Base-by-base conservation (phyloP, 1,139 yeast species). In the Candida sp. region DNA sequence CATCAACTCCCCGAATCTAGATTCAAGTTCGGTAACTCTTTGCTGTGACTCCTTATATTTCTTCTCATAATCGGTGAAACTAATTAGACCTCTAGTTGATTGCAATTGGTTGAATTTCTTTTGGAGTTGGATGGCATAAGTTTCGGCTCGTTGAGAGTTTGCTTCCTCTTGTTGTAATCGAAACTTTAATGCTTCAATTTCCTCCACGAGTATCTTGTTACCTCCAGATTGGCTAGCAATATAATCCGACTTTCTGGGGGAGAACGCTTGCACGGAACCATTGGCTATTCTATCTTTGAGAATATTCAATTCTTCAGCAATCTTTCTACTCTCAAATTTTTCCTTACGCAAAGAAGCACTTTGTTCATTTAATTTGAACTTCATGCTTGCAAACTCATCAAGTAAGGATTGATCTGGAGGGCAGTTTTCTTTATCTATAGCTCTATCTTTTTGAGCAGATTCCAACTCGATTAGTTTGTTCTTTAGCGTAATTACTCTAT, bases 271-370 rank as follows among this genome's bases (percentile, higher is more conserved):
- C 41, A 54, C 42, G 36, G 66, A 54, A 45, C 64, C 63, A 32
- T 50, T 50, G 36, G 50, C 49, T 7, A 67, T 57, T 43, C 74
- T 61, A 33, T 58, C 75, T 50, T 82, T 85, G 9, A 85, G 61
- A 51, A 83, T 64, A 30, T 74, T 70, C 43, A 84, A 54, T 47
- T 84, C 88, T 41, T 84, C 82, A n/a, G 68, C 62, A 36, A 84
- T 58, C 49, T 77, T 76, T 56, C 61, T 64, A 48, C 79, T 81
- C 48, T 80, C 85, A 41, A 79, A 77, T 42, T 70, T 68, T 49
- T 80, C 83, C 40, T 70, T 75, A 37, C 81, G 69, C 40, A 80
- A 56, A 5, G 65, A 58, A 5, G 82, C 83, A 45, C 73, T 70
- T 35, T 69, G 73, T 46, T 81, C 84, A 48, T 79, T 77, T 35